phyloP scores from a whole-genome alignment of 805 yeast species.

The Candida taoyuanica region DNA sequence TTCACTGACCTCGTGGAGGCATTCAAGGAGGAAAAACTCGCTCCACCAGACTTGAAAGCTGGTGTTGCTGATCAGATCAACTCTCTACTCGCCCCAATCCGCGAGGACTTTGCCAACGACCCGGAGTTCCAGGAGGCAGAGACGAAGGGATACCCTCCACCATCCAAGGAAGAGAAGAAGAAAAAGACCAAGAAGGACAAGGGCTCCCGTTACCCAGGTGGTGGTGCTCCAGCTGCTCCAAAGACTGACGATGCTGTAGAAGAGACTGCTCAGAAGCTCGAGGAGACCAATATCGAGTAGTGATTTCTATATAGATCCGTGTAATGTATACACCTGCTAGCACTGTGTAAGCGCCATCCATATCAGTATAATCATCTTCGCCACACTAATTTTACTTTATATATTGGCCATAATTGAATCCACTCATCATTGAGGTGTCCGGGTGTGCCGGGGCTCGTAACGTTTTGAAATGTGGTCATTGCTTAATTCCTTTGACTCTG shows the following conservation, averaged over 20 bases:
- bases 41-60: constrained; percentile 90
- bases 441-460: no score
- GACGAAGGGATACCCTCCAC: constrained; percentile 81
- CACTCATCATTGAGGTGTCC: no score
- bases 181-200: constrained; percentile 80
- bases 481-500: no score
- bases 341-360: no score
- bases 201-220: constrained; percentile 88
- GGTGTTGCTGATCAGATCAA: constrained; percentile 89
- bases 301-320: background rate
- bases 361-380: no score
- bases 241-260: constrained; percentile 26
- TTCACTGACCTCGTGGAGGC: constrained; percentile 68
- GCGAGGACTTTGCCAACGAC: constrained; percentile 56
- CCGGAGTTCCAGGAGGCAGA: constrained; percentile 73
- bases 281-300: constrained; percentile 27
- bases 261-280: constrained; percentile 35
- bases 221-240: constrained; percentile 27
- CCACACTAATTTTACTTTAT: no score
- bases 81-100: constrained; percentile 76
- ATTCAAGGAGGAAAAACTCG: constrained; percentile 65
- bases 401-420: background rate
- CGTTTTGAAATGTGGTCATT: no score
- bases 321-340: no score
- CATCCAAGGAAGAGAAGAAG: constrained; percentile 52